Conservation (phyloP, 2,329 filamentous ascomycete species). For the Penicillium olsonii region DNA sequence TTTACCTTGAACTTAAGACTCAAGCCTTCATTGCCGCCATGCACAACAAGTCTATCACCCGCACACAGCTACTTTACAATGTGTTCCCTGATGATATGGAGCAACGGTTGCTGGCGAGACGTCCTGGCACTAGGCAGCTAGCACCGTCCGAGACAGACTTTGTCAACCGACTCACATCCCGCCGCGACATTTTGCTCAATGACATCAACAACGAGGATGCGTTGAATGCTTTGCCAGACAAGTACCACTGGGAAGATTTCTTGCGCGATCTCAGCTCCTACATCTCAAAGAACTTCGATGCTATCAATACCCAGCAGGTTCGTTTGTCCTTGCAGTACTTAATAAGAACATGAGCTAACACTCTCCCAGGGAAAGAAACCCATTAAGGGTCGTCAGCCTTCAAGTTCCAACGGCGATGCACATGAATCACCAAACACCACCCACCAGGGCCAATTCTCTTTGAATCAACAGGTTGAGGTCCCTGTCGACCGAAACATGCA, state of each 20-base stretch:
- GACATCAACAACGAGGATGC: constrained; percentile 55
- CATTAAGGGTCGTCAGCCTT: constrained; percentile 40
- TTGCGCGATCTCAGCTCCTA: constrained; percentile 60
- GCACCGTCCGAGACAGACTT: constrained; percentile 63
- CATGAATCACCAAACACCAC: constrained; percentile 40
- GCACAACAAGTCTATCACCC: constrained; percentile 56
- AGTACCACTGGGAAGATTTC: constrained; percentile 66
- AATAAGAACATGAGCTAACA: constrained; percentile 23
- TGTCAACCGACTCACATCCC: constrained; percentile 54
- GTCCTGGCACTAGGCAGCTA: constrained; percentile 56
- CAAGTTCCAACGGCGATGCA: constrained; percentile 38
- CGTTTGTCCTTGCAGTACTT: constrained; percentile 13
- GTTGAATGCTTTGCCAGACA: constrained; percentile 55
- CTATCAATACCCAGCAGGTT: constrained; percentile 51
- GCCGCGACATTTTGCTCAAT: constrained; percentile 59
- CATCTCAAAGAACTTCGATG: constrained; percentile 60
- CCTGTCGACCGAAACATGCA: constrained; percentile 43
- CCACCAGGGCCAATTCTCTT: constrained; percentile 45
- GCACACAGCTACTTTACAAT: constrained; percentile 59
- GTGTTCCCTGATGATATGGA: constrained; percentile 62
- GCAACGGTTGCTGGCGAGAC: constrained; percentile 54
- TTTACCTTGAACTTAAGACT: constrained; percentile 67
- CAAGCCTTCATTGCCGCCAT: constrained; percentile 66
- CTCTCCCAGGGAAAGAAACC: constrained; percentile 38
- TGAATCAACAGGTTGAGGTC: constrained; percentile 41